Evolutionary conservation across 768 basidiomycete species (phyloP).

Genomic region (Tylopilus sp.): DNA sequence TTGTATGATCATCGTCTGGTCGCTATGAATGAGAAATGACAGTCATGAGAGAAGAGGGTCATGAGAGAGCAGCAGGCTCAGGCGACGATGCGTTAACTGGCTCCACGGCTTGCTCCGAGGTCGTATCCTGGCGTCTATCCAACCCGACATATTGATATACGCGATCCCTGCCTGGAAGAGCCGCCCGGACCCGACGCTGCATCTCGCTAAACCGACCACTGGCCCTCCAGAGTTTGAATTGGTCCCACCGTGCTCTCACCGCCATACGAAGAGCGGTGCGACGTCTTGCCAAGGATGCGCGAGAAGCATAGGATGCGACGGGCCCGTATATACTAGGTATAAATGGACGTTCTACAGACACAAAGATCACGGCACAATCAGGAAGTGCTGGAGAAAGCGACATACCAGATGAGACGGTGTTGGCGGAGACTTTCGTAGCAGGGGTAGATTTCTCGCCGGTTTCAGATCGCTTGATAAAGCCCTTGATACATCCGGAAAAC

Average conservation of each 20-base stretch:
- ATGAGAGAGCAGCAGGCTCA: slow-evolving; percentile 2
- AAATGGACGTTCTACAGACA: slow-evolving; percentile 17
- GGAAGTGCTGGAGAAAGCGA: background rate
- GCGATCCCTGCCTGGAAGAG: slow-evolving; percentile 24
- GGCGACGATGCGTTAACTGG: background rate
- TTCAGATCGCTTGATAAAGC: slow-evolving; percentile 38
- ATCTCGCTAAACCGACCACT: slow-evolving; percentile 26
- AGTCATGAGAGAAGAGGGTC: slow-evolving; percentile 7
- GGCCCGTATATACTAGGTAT: slow-evolving; percentile 6
- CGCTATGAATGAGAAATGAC: slow-evolving; percentile 14
- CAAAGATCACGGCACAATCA: background rate
- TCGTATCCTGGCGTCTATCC: slow-evolving; percentile 1
- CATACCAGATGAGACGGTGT: slow-evolving; percentile 11
- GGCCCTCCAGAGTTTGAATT: slow-evolving; percentile 24
- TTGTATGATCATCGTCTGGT: background rate
- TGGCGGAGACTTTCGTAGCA: slow-evolving; percentile 1
- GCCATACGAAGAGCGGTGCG: slow-evolving; percentile 27
- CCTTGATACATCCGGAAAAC: slow-evolving; percentile 50
- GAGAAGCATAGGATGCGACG: slow-evolving; percentile 9
- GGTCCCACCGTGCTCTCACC: slow-evolving; percentile 28
- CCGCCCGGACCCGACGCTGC: slow-evolving; percentile 29
- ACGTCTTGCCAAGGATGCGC: slow-evolving; percentile 26
- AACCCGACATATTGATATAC: slow-evolving; percentile 33
- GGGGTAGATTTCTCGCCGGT: background rate
- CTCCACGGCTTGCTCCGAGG: slow-evolving; percentile 1